phyloP scores from a whole-genome alignment of 768 basidiomycete genomes.

The Russula sp. region DNA sequence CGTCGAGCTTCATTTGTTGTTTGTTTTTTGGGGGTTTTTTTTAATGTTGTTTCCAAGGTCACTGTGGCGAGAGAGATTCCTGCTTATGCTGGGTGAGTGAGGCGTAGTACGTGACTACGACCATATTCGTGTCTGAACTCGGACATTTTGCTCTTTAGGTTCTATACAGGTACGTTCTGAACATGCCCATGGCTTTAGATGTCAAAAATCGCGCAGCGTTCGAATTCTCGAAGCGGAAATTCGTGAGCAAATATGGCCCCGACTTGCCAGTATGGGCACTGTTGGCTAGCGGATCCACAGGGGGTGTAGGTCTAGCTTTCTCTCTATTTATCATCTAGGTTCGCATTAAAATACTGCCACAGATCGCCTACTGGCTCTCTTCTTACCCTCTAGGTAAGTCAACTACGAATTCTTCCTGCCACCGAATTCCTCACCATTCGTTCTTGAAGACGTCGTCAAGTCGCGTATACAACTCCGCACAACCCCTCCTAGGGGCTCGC shows the following conservation, averaged over 20 bases:
- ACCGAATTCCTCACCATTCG: not conserved
- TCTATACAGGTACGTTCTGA: slow-evolving; percentile 56
- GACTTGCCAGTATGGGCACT: slow-evolving; percentile 83
- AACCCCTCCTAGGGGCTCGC: slow-evolving; percentile 69
- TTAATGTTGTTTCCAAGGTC: slow-evolving; percentile 46
- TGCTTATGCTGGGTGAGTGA: slow-evolving; percentile 83
- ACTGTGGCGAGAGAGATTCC: slow-evolving; percentile 94
- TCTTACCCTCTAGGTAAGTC: slow-evolving; percentile 79
- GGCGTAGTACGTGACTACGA: not conserved
- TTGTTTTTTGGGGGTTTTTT: not conserved
- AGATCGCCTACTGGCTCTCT: slow-evolving; percentile 91
- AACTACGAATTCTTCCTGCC: not conserved
- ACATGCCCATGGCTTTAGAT: not conserved
- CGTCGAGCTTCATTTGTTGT: slow-evolving; percentile 22
- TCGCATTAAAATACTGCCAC: not conserved
- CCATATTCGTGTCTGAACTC: not conserved
- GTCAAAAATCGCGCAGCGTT: slow-evolving; percentile 51
- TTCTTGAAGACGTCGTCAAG: slow-evolving; percentile 74
- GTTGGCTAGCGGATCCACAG: slow-evolving; percentile 76
- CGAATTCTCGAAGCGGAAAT: slow-evolving; percentile 83
- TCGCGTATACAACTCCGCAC: slow-evolving; percentile 80
- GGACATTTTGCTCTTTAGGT: slow-evolving; percentile 43
- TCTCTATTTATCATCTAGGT: not conserved
- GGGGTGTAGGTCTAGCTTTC: slow-evolving; percentile 55
- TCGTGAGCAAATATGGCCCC: slow-evolving; percentile 58